Percentiles rank a stretch among this genome's conserved stretches.
Evolutionary conservation across 2,329 filamentous ascomycete species (phyloP).

Genomic region (Dactylellina parvicollis): DNA sequence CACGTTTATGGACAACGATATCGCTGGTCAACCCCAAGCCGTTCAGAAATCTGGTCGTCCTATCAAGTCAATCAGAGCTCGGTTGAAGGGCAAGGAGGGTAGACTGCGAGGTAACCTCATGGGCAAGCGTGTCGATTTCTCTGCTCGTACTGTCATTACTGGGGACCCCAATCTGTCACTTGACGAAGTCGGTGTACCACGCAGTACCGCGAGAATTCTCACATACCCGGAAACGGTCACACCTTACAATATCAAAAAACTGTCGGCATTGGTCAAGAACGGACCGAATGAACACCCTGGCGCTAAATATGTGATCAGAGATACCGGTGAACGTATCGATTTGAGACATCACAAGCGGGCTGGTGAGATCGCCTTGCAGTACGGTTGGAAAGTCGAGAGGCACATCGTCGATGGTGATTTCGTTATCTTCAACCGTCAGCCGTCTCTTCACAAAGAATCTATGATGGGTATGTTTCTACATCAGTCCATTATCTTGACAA

Average conservation of each 20-base stretch:
- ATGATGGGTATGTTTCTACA: slow-evolving; percentile 79
- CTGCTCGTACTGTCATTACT: slow-evolving; percentile 98
- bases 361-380: slow-evolving; percentile 85
- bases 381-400: slow-evolving; percentile 98
- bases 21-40: slow-evolving; percentile 91
- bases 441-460: slow-evolving; percentile 98
- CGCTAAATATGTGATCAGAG: slow-evolving; percentile 94
- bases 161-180: slow-evolving; percentile 96
- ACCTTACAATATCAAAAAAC: slow-evolving; percentile 93
- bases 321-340: slow-evolving; percentile 93
- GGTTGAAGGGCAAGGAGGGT: slow-evolving; percentile 98
- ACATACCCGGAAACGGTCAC: slow-evolving; percentile 98
- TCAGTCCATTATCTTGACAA: not conserved
- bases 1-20: slow-evolving; percentile 99
- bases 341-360: slow-evolving; percentile 90
- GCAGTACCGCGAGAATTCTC: slow-evolving; percentile 88
- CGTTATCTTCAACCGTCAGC: slow-evolving; percentile 99
- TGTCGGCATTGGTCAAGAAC: slow-evolving; percentile 88
- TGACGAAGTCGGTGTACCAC: slow-evolving; percentile 95
- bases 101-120: slow-evolving; percentile 98
- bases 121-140: slow-evolving; percentile 99
- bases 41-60: slow-evolving; percentile 96
- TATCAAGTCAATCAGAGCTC: slow-evolving; percentile 94
- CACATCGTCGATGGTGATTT: slow-evolving; percentile 96
- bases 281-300: slow-evolving; percentile 95